Evolutionary conservation across 1,139 yeast genomes (phyloP), one percentile per base, ranked within the genome.

Genomic region (Kodamaea sp.): DNA sequence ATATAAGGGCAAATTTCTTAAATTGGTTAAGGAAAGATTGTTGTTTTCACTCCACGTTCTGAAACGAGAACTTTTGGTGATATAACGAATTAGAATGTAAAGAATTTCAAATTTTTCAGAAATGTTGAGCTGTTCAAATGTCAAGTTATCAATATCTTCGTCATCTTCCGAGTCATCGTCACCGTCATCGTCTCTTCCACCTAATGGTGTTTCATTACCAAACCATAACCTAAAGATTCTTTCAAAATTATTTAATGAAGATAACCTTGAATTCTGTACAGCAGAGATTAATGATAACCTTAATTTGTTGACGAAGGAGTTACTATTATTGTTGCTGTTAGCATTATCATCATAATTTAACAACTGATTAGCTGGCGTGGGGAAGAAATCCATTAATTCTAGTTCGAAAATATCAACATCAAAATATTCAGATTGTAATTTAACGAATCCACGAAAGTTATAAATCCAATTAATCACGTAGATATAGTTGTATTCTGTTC

Each of bases 321-420:
- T 15, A 7, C 26, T 25, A 6, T 34, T 8, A 9, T 32, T 32
- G 11, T 27, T 31, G 7, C 31, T 29, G 8, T 35, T 33, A 6
- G 34, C 38, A 22, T 31, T 12, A n/a, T 42, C 40, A 12, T 38
- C 46, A 20, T 34, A 32, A 36, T 34, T 36, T 24, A 40, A 28
- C 30, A 38, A 35, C 9, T 38, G 38, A 15, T 20, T 32, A 6
- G 39, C 35, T 6, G 32, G 29, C 6, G 37, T 24, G 2, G 53
- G 50, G 28, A 50, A 47, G 38, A 69, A 57, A 39, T 71, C 65
- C 30, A 77, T 54, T 24, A 78, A 58, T 48, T 78, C 83, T 48
- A 75, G 70, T 50, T 78, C 83, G 42, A 77, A 74, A 35, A 76
- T 62, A 39, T 75, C 80, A 10, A 70, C 70, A 54, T 77, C 82